Conservation (phyloP, 2,329 filamentous ascomycete species). For the Aspergillus eucalypticola region DNA sequence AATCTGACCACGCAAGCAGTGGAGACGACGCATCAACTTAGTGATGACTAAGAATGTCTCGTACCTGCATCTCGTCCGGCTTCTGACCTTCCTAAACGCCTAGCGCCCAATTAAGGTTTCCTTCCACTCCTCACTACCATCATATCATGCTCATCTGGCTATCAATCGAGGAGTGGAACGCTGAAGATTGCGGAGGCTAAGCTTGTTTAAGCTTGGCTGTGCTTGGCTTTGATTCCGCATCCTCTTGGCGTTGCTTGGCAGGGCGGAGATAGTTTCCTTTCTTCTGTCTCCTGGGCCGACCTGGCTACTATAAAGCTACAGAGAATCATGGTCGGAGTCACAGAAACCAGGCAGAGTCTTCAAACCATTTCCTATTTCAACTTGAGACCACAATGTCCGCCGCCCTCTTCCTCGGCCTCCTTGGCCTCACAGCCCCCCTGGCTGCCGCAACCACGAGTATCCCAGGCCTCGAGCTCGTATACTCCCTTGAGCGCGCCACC, state of each 20-base stretch:
- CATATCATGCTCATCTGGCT: neutral
- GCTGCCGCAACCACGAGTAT: neutral
- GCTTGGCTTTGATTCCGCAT: neutral
- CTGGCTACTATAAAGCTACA: neutral
- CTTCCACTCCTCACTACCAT: neutral
- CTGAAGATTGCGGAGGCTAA: neutral
- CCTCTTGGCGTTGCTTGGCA: neutral
- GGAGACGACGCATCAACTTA: no score
- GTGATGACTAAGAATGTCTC: no score
- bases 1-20: no score
- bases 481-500: conserved; percentile 1
- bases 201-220: neutral
- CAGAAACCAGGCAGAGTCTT: neutral
- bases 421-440: neutral
- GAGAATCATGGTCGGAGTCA: neutral
- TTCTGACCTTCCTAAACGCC: neutral
- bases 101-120: neutral
- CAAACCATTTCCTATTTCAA: neutral
- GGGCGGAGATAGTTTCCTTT: neutral
- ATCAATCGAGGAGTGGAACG: neutral
- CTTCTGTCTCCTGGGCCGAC: neutral
- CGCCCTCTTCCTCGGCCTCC: neutral
- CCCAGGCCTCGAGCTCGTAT: neutral
- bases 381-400: neutral
- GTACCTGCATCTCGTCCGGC: neutral